Percentiles rank a stretch among this genome's conserved stretches.
Evolutionary conservation across 2,329 filamentous ascomycete species (phyloP).

Genomic region (Neofusicoccum sp.): DNA sequence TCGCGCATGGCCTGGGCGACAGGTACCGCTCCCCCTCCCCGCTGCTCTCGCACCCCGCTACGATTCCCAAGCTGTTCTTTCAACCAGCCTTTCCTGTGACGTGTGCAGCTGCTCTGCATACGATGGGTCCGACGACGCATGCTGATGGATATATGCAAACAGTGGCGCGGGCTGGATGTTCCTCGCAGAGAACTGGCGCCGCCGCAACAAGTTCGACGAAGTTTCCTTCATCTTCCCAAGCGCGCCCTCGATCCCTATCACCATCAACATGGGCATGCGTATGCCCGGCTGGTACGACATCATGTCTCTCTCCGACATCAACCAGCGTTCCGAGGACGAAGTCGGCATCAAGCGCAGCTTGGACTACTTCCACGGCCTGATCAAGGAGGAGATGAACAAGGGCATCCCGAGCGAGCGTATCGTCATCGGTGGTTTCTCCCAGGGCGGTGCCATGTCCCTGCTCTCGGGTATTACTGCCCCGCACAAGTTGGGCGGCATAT

Average conservation of each 20-base stretch:
- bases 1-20: slow-evolving; percentile 89
- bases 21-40: slow-evolving; percentile 38
- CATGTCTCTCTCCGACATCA: slow-evolving; percentile 47
- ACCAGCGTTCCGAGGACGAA: slow-evolving; percentile 60
- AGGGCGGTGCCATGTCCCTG: slow-evolving; percentile 85
- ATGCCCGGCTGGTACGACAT: slow-evolving; percentile 93
- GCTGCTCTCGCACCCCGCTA: no score
- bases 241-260: slow-evolving; percentile 82
- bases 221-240: slow-evolving; percentile 94
- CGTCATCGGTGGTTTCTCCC: slow-evolving; percentile 78
- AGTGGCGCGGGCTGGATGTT: slow-evolving; percentile 52
- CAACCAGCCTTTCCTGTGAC: background rate
- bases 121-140: background rate
- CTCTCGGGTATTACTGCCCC: slow-evolving; percentile 73
- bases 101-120: background rate
- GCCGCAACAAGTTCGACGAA: slow-evolving; percentile 76
- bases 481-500: slow-evolving; percentile 79
- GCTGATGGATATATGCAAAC: background rate
- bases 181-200: slow-evolving; percentile 83
- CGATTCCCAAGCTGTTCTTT: background rate
- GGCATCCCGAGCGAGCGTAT: slow-evolving; percentile 82
- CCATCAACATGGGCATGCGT: slow-evolving; percentile 70
- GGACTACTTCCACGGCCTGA: slow-evolving; percentile 73
- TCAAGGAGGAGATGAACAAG: slow-evolving; percentile 74
- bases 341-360: slow-evolving; percentile 70